Evolutionary conservation across 768 basidiomycete genomes (phyloP).

Genomic region (Tephrocybe sp.): DNA sequence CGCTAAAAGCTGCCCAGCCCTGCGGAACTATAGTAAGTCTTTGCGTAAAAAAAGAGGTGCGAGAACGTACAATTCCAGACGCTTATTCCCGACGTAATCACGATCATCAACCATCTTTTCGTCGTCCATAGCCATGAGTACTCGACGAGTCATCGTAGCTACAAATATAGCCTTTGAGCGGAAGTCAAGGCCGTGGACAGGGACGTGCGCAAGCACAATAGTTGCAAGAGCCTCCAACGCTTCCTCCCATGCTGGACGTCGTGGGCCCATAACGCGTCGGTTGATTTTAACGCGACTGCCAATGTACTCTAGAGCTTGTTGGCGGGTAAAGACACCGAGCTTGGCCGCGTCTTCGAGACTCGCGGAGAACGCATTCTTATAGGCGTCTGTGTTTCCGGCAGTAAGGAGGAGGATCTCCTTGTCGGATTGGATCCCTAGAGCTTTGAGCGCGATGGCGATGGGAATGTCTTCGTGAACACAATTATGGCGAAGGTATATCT

Average conservation of each 20-base stretch:
- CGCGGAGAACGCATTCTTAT: slow-evolving; percentile 82
- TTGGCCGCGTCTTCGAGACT: slow-evolving; percentile 95
- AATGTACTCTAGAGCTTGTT: slow-evolving; percentile 94
- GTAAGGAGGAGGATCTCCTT: slow-evolving; percentile 95
- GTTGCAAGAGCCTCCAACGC: slow-evolving; percentile 96
- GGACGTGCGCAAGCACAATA: slow-evolving; percentile 95
- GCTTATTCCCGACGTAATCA: slow-evolving; percentile 99
- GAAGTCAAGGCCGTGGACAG: slow-evolving; percentile 86
- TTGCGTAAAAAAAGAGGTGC: not conserved
- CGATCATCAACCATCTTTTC: slow-evolving; percentile 97
- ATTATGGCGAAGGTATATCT: slow-evolving; percentile 96
- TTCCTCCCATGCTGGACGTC: slow-evolving; percentile 89
- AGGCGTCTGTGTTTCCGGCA: slow-evolving; percentile 87
- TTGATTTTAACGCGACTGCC: slow-evolving; percentile 91
- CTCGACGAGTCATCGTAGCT: slow-evolving; percentile 94
- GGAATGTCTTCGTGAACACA: slow-evolving; percentile 97
- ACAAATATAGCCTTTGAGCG: slow-evolving; percentile 94
- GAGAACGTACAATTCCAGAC: slow-evolving; percentile 83
- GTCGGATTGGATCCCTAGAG: slow-evolving; percentile 94
- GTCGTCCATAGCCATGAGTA: slow-evolving; percentile 95
- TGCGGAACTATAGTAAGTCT: slow-evolving; percentile 27
- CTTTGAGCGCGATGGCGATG: slow-evolving; percentile 94
- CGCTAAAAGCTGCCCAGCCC: slow-evolving; percentile 93
- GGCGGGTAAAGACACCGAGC: slow-evolving; percentile 85
- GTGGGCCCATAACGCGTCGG: slow-evolving; percentile 73